Conservation (phyloP, 495 filamentous ascomycete species). For the Cryomyces minteri region DNA sequence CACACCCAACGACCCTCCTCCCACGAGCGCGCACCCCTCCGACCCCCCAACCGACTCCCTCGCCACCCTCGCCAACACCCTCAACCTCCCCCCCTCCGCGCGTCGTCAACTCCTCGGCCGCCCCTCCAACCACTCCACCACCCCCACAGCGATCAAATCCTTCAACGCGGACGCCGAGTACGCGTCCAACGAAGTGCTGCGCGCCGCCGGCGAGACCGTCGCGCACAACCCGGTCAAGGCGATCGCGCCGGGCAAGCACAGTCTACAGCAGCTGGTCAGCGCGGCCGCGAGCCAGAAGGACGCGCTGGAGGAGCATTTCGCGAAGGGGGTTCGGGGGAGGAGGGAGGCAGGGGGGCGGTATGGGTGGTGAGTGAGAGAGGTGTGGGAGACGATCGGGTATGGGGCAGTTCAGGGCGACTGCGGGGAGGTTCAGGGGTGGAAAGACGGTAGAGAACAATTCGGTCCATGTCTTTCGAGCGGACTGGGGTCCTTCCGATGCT, state of each 20-base stretch:
- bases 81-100: slow-evolving; percentile 55
- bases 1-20: background rate
- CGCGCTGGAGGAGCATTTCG: slow-evolving; percentile 78
- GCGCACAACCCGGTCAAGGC: slow-evolving; percentile 68
- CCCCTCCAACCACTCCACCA: slow-evolving; percentile 18
- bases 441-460: no score
- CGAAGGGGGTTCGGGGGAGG: slow-evolving; percentile 50
- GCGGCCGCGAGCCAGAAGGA: slow-evolving; percentile 61
- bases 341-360: slow-evolving; percentile 66
- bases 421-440: no score
- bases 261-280: slow-evolving; percentile 68
- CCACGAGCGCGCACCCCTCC: background rate
- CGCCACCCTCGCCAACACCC: slow-evolving; percentile 44
- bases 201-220: slow-evolving; percentile 42
- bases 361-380: slow-evolving; percentile 40
- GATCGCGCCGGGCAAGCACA: slow-evolving; percentile 80
- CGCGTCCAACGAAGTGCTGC: slow-evolving; percentile 55
- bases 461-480: no score
- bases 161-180: slow-evolving; percentile 85
- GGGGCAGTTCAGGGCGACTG: no score
- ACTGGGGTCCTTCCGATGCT: no score
- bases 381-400: no score
- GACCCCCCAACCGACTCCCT: slow-evolving; percentile 27
- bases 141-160: slow-evolving; percentile 33
- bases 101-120: slow-evolving; percentile 74